Conservation (phyloP, 192 early-diverging fungal genomes). For the Geranomyces variabilis region DNA sequence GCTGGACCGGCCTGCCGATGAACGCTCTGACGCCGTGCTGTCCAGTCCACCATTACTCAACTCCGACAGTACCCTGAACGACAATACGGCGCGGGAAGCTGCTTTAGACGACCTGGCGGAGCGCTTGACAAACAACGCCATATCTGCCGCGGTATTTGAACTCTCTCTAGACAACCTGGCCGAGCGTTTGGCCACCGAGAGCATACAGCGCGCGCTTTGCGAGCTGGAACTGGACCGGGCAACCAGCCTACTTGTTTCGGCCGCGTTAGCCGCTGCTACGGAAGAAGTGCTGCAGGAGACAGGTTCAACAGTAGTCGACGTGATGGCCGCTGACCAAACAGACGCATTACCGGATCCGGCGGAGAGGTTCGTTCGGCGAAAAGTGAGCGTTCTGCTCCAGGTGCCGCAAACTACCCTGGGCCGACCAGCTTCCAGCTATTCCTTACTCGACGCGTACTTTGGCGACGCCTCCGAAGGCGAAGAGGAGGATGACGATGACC, state of each 20-base stretch:
- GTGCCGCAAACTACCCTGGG: neutral
- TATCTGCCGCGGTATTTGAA: neutral
- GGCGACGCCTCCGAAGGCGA: neutral
- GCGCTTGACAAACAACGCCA: neutral
- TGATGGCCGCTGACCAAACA: neutral
- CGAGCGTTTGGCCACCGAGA: neutral
- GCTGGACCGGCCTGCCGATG: neutral
- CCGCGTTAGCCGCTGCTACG: neutral
- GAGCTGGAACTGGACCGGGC: slow-evolving; percentile 9
- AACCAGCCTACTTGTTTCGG: neutral
- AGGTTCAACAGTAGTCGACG: neutral
- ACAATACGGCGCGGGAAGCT: neutral
- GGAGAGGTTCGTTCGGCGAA: too few relatives aligned
- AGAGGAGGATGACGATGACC: neutral
- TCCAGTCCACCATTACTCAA: neutral
- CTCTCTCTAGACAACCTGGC: neutral
- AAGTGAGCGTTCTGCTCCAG: neutral
- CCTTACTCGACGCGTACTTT: neutral
- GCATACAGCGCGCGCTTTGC: neutral
- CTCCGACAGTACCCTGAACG: neutral
- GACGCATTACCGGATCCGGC: neutral
- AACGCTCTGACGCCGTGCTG: neutral
- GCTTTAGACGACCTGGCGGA: neutral
- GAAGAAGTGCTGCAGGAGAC: neutral
- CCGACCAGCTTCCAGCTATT: neutral